Evolutionary conservation across 1,284 basidiomycete species (phyloP).

Genomic region (Trametes versicolor): DNA sequence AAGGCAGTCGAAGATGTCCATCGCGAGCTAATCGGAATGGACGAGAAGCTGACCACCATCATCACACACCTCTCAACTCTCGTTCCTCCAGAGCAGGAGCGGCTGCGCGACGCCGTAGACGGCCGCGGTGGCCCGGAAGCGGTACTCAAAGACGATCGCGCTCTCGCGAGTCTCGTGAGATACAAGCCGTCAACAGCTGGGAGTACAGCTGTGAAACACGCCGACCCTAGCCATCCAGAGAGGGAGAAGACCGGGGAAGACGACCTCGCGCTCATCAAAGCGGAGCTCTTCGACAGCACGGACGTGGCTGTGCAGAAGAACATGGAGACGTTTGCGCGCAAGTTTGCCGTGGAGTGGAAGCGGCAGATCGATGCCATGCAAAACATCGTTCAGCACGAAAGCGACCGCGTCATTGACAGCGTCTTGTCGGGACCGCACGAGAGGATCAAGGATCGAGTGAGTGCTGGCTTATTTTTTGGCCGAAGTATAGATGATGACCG

Average conservation of each 20-base stretch:
- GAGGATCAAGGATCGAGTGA: slow-evolving; percentile 39
- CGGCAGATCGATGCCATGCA: slow-evolving; percentile 38
- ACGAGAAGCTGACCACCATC: slow-evolving; percentile 31
- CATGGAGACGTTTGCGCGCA: slow-evolving; percentile 38
- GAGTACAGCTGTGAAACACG: neutral
- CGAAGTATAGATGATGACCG: neutral
- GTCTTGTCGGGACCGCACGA: slow-evolving; percentile 42
- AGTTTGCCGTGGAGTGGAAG: slow-evolving; percentile 42
- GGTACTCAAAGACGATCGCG: slow-evolving; percentile 31
- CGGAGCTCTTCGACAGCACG: slow-evolving; percentile 16
- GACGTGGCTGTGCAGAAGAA: slow-evolving; percentile 38
- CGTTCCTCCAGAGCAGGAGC: slow-evolving; percentile 29
- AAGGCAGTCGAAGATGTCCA: slow-evolving; percentile 47
- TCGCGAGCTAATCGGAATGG: slow-evolving; percentile 42
- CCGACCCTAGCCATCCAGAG: neutral
- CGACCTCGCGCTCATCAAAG: slow-evolving; percentile 1
- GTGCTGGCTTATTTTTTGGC: neutral
- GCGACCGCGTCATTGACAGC: slow-evolving; percentile 41
- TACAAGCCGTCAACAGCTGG: neutral
- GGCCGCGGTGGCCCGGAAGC: slow-evolving; percentile 32
- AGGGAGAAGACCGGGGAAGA: neutral
- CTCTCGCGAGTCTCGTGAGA: slow-evolving; percentile 29
- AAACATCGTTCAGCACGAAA: slow-evolving; percentile 34
- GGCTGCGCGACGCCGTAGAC: slow-evolving; percentile 29
- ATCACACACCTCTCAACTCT: slow-evolving; percentile 26